Percentiles rank a stretch among this genome's conserved stretches.
Conservation (phyloP, 192 early-diverging fungal genomes). For the Podila epigama region DNA sequence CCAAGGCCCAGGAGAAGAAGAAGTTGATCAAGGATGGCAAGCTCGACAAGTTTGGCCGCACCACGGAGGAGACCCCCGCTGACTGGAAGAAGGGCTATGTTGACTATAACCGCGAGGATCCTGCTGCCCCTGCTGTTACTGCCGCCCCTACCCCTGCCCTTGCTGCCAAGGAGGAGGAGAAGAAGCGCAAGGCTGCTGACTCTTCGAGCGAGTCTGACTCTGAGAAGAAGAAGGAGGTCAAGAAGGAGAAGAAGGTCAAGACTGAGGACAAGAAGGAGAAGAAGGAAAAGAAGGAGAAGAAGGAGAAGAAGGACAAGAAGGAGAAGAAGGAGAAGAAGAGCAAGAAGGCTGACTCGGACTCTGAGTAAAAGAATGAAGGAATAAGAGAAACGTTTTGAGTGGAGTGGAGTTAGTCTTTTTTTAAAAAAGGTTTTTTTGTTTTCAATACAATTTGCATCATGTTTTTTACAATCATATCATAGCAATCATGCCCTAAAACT, state of each 20-base stretch:
- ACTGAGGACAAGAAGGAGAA: slow-evolving; percentile 56
- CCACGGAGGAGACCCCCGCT: slow-evolving; percentile 84
- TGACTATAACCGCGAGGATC: slow-evolving; percentile 64
- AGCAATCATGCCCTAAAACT: too few species aligned
- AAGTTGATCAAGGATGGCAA: slow-evolving; percentile 98
- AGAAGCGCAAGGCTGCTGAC: slow-evolving; percentile 42
- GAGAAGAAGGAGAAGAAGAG: slow-evolving; percentile 52
- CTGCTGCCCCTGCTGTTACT: slow-evolving; percentile 30
- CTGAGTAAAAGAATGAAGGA: too few species aligned
- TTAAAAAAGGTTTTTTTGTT: too few species aligned
- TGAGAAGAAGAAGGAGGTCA: slow-evolving; percentile 48
- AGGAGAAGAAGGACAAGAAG: slow-evolving; percentile 42
- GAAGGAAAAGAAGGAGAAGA: slow-evolving; percentile 59
- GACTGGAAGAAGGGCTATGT: slow-evolving; percentile 84
- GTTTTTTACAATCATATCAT: too few species aligned
- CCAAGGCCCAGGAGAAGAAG: slow-evolving; percentile 96
- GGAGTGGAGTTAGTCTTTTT: too few species aligned
- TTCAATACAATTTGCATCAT: too few species aligned
- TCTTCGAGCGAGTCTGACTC: slow-evolving; percentile 39
- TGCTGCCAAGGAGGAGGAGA: slow-evolving; percentile 42
- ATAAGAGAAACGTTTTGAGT: too few species aligned
- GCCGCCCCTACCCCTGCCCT: slow-evolving; percentile 7
- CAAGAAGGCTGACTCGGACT: slow-evolving; percentile 47
- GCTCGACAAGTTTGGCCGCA: slow-evolving; percentile 96
- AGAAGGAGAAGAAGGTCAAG: slow-evolving; percentile 46